A percentile compares a stretch with the other conserved stretches of the same genome.
Evolutionary conservation across 108 stramenopile species (phyloP).

Genomic region (Pseudonitzschia delicatissima): DNA sequence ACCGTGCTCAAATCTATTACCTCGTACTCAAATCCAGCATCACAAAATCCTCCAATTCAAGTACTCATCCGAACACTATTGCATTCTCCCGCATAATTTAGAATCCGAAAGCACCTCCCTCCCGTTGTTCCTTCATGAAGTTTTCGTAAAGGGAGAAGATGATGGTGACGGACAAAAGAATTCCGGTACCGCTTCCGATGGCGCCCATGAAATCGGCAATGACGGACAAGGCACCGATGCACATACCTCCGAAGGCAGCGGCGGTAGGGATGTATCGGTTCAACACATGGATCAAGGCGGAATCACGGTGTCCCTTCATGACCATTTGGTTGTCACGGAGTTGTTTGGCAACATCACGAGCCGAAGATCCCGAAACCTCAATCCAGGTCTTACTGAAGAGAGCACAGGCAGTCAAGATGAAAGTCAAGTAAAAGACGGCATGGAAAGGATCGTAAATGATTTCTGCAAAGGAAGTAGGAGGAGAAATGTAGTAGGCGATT

Average conservation of each 20-base stretch:
- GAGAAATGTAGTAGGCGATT: conserved; percentile 99
- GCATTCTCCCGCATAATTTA: conserved; percentile 25
- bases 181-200: conserved; percentile 98
- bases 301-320: conserved; percentile 98
- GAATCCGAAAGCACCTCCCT: conserved; percentile 72
- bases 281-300: conserved; percentile 93
- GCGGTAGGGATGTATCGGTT: conserved; percentile 99
- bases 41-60: too few species aligned
- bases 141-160: conserved; percentile 97
- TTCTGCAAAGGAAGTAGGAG: conserved; percentile 89
- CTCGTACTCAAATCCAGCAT: too few species aligned
- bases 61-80: neutral
- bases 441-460: conserved; percentile 98
- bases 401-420: conserved; percentile 97
- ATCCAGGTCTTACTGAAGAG: conserved; percentile 99
- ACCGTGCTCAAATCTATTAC: conserved; percentile 44
- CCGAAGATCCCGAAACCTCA: conserved; percentile 94
- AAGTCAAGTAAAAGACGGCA: conserved; percentile 96
- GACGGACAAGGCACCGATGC: conserved; percentile 97
- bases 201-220: conserved; percentile 98
- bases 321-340: conserved; percentile 98
- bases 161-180: conserved; percentile 97
- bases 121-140: conserved; percentile 83
- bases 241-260: conserved; percentile 99
- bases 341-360: conserved; percentile 99